Conservation (phyloP, 495 filamentous ascomycete species). For the Cenococcum geophilum region DNA sequence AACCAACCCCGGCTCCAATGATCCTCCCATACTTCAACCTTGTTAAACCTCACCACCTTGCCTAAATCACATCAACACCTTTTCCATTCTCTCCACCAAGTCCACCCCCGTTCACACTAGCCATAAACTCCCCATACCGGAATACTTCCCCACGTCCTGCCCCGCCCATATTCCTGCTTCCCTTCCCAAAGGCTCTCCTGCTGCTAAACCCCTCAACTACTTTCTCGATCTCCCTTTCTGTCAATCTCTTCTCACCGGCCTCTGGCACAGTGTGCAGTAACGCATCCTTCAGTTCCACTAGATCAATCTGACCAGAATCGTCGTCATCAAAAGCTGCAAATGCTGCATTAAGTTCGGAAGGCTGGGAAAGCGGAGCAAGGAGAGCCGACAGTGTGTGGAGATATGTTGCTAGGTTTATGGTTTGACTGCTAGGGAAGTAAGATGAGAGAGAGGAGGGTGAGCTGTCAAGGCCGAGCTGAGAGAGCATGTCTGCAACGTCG, state of each 20-base stretch:
- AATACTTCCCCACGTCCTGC: slow-evolving; percentile 59
- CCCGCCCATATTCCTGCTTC: slow-evolving; percentile 33
- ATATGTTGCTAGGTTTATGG: slow-evolving; percentile 76
- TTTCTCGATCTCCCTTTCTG: slow-evolving; percentile 71
- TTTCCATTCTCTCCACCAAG: slow-evolving; percentile 2
- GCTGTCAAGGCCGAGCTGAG: slow-evolving; percentile 59
- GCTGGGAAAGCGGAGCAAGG: slow-evolving; percentile 64
- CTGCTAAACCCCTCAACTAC: slow-evolving; percentile 80
- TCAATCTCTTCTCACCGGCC: slow-evolving; percentile 59
- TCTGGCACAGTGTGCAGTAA: slow-evolving; percentile 75
- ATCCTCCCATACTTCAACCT: too few species aligned
- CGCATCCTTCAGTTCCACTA: slow-evolving; percentile 74
- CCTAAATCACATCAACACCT: too few species aligned
- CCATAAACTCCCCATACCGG: slow-evolving; percentile 71
- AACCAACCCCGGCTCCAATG: too few species aligned
- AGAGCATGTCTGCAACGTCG: slow-evolving; percentile 74
- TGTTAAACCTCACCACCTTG: too few species aligned
- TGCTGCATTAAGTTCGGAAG: slow-evolving; percentile 72
- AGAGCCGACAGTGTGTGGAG: slow-evolving; percentile 68
- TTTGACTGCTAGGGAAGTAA: slow-evolving; percentile 79
- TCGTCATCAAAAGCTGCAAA: slow-evolving; percentile 94
- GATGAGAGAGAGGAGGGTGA: slow-evolving; percentile 53
- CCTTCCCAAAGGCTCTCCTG: slow-evolving; percentile 64
- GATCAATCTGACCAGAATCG: slow-evolving; percentile 86
- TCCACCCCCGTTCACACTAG: slow-evolving; percentile 27